A percentile compares a stretch with the other conserved stretches of the same genome.
phyloP scores from a whole-genome alignment of 805 yeast species.

The Metschnikowia peoriensis region DNA sequence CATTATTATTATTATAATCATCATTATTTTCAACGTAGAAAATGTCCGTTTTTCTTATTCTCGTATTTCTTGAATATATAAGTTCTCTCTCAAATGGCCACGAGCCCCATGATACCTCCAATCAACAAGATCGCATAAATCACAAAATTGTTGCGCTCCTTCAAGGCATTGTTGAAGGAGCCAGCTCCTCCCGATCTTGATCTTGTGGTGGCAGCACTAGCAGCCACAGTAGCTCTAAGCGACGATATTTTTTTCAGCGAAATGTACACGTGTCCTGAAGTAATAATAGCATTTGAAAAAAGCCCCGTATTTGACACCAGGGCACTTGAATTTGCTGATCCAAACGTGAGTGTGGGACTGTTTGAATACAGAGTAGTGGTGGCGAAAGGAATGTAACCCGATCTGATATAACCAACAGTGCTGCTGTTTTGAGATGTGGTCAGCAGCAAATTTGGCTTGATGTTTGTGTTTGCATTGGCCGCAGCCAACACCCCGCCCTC shows the following conservation, averaged over 20 bases:
- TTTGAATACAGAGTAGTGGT: conserved; percentile 5
- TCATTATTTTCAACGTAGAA: too few species aligned
- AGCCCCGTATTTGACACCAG: conserved; percentile 23
- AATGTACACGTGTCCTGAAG: conserved; percentile 29
- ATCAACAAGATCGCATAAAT: conserved; percentile 1
- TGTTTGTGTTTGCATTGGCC: conserved; percentile 43
- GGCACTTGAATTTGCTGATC: conserved; percentile 8
- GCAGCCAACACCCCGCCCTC: conserved; percentile 56
- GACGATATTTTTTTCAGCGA: conserved; percentile 12
- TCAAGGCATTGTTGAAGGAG: not conserved
- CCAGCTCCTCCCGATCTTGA: conserved; percentile 10
- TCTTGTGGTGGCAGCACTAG: conserved; percentile 21
- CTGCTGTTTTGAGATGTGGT: conserved; percentile 11
- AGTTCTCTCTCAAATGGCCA: not conserved
- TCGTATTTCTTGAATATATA: not conserved
- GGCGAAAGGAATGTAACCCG: conserved; percentile 55
- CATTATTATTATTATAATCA: too few species aligned
- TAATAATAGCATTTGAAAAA: conserved; percentile 25
- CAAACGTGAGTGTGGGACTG: conserved; percentile 13
- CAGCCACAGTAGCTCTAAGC: conserved; percentile 5
- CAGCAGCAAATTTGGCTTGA: conserved; percentile 9
- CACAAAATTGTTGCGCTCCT: not conserved
- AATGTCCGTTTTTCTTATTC: too few species aligned
- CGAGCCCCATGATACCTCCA: conserved; percentile 10
- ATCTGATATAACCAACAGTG: conserved; percentile 27